Evolutionary conservation across 805 yeast genomes (phyloP).

Genomic region (Barnettozyma sucrosica): DNA sequence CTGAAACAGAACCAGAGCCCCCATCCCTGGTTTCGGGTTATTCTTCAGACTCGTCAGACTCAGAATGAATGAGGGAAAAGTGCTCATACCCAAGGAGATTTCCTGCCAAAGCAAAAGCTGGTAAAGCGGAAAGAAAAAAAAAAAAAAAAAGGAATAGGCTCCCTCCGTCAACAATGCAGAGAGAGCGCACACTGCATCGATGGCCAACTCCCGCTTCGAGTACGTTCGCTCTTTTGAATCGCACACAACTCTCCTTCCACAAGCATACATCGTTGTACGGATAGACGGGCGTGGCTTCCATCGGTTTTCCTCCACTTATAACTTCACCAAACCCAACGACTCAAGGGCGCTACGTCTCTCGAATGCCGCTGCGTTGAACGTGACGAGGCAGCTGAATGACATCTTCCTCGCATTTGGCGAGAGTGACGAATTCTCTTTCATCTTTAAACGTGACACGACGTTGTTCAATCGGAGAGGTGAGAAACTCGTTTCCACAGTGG

Average conservation of each 20-base stretch:
- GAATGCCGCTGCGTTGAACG: slow-evolving; percentile 70
- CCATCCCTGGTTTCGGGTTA: slow-evolving; percentile 5
- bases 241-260: slow-evolving; percentile 67
- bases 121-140: no score
- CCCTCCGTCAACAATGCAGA: no score
- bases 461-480: slow-evolving; percentile 77
- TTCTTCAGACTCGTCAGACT: slow-evolving; percentile 15
- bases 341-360: slow-evolving; percentile 65
- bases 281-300: slow-evolving; percentile 96
- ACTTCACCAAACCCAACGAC: slow-evolving; percentile 88
- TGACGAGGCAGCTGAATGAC: slow-evolving; percentile 65
- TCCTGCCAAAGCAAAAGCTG: no score
- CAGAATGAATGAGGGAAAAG: background rate
- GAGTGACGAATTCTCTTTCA: slow-evolving; percentile 88
- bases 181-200: slow-evolving; percentile 22
- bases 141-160: no score
- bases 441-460: slow-evolving; percentile 55
- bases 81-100: no score
- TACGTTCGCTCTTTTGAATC: slow-evolving; percentile 80
- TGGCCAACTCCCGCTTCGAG: slow-evolving; percentile 86
- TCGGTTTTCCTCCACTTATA: slow-evolving; percentile 65
- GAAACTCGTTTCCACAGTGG: slow-evolving; percentile 77
- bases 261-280: slow-evolving; percentile 75
- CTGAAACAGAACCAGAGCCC: background rate
- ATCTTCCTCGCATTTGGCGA: slow-evolving; percentile 85